Evolutionary conservation across 2,329 filamentous ascomycete species (phyloP).

Genomic region (Arthrinium phaeospermum): DNA sequence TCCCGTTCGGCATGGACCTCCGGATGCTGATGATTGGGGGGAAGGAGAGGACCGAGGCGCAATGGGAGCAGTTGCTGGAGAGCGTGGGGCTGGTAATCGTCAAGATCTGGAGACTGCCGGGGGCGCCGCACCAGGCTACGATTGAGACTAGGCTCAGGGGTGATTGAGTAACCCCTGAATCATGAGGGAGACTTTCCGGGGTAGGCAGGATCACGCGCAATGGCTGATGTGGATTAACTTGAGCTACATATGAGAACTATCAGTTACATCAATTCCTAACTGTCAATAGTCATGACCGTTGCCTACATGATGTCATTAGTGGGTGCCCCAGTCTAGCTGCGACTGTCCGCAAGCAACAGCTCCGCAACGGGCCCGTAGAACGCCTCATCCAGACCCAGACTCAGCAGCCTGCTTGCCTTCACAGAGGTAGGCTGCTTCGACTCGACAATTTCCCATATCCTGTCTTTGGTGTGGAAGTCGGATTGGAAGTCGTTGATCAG

Average conservation of each 20-base stretch:
- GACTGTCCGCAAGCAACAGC: background rate
- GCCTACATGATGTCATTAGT: no score
- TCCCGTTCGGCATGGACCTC: slow-evolving; percentile 16
- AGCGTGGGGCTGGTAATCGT: slow-evolving; percentile 2
- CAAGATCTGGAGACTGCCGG: slow-evolving; percentile 11
- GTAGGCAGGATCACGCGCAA: background rate
- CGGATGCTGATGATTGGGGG: slow-evolving; percentile 14
- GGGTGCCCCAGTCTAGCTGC: background rate
- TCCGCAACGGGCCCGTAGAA: background rate
- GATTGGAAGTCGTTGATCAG: background rate
- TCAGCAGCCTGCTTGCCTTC: background rate
- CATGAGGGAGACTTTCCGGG: background rate
- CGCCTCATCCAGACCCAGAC: background rate
- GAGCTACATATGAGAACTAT: background rate
- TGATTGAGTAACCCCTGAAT: background rate
- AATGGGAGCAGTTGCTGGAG: slow-evolving; percentile 5
- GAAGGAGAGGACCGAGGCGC: background rate
- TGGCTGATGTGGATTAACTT: background rate
- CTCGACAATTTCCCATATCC: background rate
- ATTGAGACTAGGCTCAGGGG: slow-evolving; percentile 13
- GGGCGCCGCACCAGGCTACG: background rate
- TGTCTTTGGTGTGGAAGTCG: background rate
- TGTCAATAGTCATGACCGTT: no score
- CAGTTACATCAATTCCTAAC: no score
- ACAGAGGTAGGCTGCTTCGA: background rate